Evolutionary conservation across 495 filamentous ascomycete genomes (phyloP).

Genomic region (Xylaria bambusicola): DNA sequence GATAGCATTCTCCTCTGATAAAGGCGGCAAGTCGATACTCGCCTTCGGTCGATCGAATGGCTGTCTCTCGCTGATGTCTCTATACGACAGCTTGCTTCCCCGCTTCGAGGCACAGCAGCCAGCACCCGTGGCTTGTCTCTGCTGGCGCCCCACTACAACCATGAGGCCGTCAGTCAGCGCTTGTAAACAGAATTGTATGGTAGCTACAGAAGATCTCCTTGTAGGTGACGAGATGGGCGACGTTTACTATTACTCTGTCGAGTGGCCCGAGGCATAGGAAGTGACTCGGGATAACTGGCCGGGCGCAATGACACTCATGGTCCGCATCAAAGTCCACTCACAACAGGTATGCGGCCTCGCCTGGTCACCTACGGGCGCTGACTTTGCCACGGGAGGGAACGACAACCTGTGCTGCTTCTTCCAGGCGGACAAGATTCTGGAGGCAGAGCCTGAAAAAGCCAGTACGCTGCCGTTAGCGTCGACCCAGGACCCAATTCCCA

Average conservation of each 20-base stretch:
- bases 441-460: slow-evolving; percentile 4
- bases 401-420: slow-evolving; percentile 89
- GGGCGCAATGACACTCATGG: slow-evolving; percentile 75
- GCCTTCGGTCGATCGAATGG: slow-evolving; percentile 80
- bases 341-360: slow-evolving; percentile 92
- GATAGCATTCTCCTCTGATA: slow-evolving; percentile 80
- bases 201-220: slow-evolving; percentile 75
- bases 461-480: not conserved
- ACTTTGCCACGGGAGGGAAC: slow-evolving; percentile 88
- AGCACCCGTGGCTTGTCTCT: slow-evolving; percentile 71
- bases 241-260: slow-evolving; percentile 85
- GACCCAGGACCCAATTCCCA: not conserved
- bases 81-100: slow-evolving; percentile 49
- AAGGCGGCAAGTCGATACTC: slow-evolving; percentile 76
- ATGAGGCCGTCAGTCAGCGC: slow-evolving; percentile 41
- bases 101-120: slow-evolving; percentile 76
- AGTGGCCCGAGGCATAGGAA: slow-evolving; percentile 72
- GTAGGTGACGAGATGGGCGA: slow-evolving; percentile 86
- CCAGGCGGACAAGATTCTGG: slow-evolving; percentile 62
- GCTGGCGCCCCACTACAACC: slow-evolving; percentile 60
- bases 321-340: slow-evolving; percentile 73
- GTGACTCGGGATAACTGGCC: slow-evolving; percentile 64
- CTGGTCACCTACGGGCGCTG: slow-evolving; percentile 76
- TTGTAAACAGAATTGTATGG: slow-evolving; percentile 35
- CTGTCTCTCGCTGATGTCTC: slow-evolving; percentile 53